phyloP scores from a whole-genome alignment of 495 filamentous ascomycete species.

The Glonium stellatum region DNA sequence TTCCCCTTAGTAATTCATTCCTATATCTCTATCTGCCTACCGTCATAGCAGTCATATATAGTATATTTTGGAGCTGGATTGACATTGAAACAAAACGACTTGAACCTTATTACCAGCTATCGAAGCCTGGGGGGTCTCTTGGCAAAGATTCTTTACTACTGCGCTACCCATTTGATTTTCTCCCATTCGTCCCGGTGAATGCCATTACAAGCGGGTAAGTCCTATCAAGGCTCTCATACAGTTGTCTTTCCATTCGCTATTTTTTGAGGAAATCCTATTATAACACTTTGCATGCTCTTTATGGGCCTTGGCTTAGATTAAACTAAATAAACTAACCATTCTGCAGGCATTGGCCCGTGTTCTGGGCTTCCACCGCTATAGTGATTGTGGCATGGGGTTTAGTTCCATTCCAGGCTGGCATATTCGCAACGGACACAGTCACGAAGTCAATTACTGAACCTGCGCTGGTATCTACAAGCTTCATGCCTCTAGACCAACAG shows the following conservation, averaged over 20 bases:
- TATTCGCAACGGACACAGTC: slow-evolving; percentile 33
- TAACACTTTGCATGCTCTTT: too few relatives aligned
- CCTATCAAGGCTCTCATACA: too few relatives aligned
- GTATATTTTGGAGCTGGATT: slow-evolving; percentile 42
- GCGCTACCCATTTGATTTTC: slow-evolving; percentile 45
- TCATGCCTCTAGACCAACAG: slow-evolving; percentile 31
- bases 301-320: too few relatives aligned
- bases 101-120: slow-evolving; percentile 45
- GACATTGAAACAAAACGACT: slow-evolving; percentile 44
- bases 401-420: slow-evolving; percentile 39
- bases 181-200: slow-evolving; percentile 41
- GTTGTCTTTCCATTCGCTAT: too few relatives aligned
- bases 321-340: too few relatives aligned
- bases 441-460: not conserved
- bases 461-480: slow-evolving; percentile 18
- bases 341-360: slow-evolving; percentile 44
- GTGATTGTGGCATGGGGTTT: slow-evolving; percentile 42
- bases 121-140: slow-evolving; percentile 36
- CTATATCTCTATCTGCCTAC: slow-evolving; percentile 39
- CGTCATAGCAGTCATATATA: slow-evolving; percentile 40
- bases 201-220: slow-evolving; percentile 36
- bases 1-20: slow-evolving; percentile 30
- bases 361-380: slow-evolving; percentile 36
- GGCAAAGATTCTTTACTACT: slow-evolving; percentile 40
- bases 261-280: too few relatives aligned